Evolutionary conservation across 169 alveolate species (phyloP).

Genomic region (Perkinsus olseni): DNA sequence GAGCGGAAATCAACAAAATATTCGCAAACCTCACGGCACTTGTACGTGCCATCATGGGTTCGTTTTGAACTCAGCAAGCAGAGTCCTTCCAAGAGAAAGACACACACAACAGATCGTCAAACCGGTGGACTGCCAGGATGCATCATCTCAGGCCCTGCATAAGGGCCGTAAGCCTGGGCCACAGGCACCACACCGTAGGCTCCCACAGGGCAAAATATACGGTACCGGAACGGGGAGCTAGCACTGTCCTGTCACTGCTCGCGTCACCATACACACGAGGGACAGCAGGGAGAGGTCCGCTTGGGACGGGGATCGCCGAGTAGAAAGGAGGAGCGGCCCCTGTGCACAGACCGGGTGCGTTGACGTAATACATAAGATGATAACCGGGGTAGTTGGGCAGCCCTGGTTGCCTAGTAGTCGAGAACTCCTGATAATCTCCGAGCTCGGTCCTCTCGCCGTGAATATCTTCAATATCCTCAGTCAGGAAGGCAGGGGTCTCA

Average conservation of each 20-base stretch:
- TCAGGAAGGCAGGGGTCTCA: not conserved
- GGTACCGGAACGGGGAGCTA: no score
- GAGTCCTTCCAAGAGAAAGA: not conserved
- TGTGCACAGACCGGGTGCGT: not conserved
- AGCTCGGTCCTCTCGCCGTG: not conserved
- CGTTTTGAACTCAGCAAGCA: not conserved
- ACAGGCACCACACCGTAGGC: not conserved
- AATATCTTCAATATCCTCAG: not conserved
- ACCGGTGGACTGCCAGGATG: no score
- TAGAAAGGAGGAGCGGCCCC: not conserved
- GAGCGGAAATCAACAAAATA: no score
- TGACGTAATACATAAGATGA: not conserved
- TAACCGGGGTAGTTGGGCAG: not conserved
- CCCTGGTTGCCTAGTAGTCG: not conserved
- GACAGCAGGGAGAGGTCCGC: no score
- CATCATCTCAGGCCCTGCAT: no score
- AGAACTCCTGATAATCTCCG: not conserved
- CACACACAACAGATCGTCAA: no score
- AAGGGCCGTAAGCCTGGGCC: not conserved
- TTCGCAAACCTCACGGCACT: no score
- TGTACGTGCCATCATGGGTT: not conserved
- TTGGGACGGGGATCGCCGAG: not conserved
- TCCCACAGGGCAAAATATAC: not conserved
- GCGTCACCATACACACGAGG: no score
- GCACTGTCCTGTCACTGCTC: no score